Conservation (phyloP, 352 stramenopile genomes). For the Pythium coloratum region DNA sequence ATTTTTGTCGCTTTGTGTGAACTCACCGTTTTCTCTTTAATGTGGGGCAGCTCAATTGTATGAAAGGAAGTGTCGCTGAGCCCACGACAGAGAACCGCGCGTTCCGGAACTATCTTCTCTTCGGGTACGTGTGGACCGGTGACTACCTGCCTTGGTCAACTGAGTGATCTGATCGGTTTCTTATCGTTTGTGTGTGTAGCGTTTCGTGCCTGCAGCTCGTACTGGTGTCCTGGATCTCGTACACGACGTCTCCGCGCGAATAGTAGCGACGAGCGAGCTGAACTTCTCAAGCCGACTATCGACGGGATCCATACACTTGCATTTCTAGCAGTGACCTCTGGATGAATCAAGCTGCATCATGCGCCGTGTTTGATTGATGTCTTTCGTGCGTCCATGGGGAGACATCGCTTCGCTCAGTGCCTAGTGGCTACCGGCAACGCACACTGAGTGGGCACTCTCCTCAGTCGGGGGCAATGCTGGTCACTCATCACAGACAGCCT, state of each 20-base stretch:
- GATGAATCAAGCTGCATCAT: too few relatives aligned
- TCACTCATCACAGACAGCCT: too few relatives aligned
- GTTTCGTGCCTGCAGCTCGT: conserved; percentile 83
- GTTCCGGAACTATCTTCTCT: conserved; percentile 87
- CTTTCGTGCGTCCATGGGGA: too few relatives aligned
- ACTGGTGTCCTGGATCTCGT: conserved; percentile 84
- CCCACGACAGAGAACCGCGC: conserved; percentile 68
- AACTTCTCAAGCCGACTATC: too few relatives aligned
- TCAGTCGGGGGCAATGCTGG: too few relatives aligned
- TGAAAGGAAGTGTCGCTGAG: conserved; percentile 83
- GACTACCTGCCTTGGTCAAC: not conserved
- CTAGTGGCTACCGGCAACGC: too few relatives aligned
- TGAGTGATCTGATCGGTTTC: not conserved
- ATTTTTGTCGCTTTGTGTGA: not conserved
- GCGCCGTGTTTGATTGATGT: too few relatives aligned
- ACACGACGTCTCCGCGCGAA: conserved; percentile 70
- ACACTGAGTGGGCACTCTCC: too few relatives aligned
- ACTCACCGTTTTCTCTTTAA: conserved; percentile 14
- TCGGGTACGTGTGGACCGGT: conserved; percentile 45
- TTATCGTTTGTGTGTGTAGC: conserved; percentile 26
- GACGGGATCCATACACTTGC: too few relatives aligned
- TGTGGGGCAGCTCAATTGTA: conserved; percentile 72
- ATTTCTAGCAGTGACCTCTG: too few relatives aligned
- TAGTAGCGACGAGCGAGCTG: conserved; percentile 20
- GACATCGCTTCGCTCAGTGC: too few relatives aligned